Conservation (phyloP, 1,139 yeast species). For the Waltiozyma sp. region DNA sequence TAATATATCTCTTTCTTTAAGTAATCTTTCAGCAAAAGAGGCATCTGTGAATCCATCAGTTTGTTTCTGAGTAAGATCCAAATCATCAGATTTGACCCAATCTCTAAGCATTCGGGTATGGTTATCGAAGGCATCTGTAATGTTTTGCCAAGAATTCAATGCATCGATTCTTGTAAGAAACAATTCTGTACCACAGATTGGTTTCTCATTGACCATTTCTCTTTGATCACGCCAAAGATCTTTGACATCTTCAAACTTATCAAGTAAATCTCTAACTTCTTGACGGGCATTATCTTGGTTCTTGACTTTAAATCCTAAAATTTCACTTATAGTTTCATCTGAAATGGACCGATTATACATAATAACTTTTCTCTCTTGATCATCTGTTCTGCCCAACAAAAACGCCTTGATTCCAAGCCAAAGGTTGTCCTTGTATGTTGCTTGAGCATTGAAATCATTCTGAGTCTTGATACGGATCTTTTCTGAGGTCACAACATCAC, state of each 20-base stretch:
- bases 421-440: conserved; percentile 61
- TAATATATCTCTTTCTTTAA: conserved; percentile 79
- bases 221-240: conserved; percentile 71
- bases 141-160: conserved; percentile 73
- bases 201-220: conserved; percentile 73
- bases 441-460: conserved; percentile 34
- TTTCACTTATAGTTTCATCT: conserved; percentile 63
- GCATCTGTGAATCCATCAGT: conserved; percentile 40
- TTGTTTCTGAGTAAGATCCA: conserved; percentile 40
- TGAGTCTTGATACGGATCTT: conserved; percentile 63
- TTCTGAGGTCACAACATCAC: conserved; percentile 88
- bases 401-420: conserved; percentile 72
- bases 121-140: conserved; percentile 56
- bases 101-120: conserved; percentile 41
- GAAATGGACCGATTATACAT: conserved; percentile 63
- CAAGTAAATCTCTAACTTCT: conserved; percentile 48
- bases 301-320: conserved; percentile 49
- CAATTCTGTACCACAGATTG: conserved; percentile 53
- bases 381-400: conserved; percentile 68
- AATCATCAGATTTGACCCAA: conserved; percentile 77
- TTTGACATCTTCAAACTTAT: conserved; percentile 57
- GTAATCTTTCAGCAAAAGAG: conserved; percentile 72
- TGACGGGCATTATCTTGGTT: conserved; percentile 14
- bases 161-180: conserved; percentile 66
- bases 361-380: conserved; percentile 68